A percentile compares a stretch with the other conserved stretches of the same genome.
Evolutionary conservation across 192 early-diverging fungal genomes (phyloP).

Genomic region (Umbelopsis vinacea): DNA sequence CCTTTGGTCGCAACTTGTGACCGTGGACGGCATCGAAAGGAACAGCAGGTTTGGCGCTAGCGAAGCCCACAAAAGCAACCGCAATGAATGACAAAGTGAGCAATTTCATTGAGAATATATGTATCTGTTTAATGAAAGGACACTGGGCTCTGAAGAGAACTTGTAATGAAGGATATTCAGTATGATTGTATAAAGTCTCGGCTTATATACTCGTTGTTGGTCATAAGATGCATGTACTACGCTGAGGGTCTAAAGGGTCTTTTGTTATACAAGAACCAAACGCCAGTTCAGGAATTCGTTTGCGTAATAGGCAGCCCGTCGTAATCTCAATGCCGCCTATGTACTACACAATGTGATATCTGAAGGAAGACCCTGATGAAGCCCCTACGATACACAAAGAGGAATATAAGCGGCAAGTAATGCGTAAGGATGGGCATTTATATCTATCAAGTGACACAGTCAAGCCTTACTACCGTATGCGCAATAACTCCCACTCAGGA

Average conservation of each 20-base stretch:
- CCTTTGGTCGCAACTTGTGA: constrained; percentile 4
- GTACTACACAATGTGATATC: constrained; percentile 9
- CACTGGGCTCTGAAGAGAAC: not conserved
- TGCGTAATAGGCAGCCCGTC: not conserved
- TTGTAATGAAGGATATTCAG: not conserved
- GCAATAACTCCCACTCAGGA: not conserved
- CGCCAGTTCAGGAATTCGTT: constrained; percentile 9
- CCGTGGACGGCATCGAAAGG: constrained; percentile 21
- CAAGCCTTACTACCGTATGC: not conserved
- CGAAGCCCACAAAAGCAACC: not conserved
- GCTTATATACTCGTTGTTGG: not conserved
- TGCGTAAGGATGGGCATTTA: not conserved
- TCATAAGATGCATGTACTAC: constrained; percentile 12
- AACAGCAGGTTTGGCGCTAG: constrained; percentile 9
- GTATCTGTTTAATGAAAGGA: not conserved
- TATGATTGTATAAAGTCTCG: not conserved
- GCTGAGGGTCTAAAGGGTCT: constrained; percentile 1
- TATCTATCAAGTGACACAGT: not conserved
- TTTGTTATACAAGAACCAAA: constrained; percentile 1
- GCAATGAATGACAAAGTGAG: constrained; percentile 8
- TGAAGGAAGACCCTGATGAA: constrained; percentile 7
- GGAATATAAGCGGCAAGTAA: not conserved
- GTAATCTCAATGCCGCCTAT: constrained; percentile 11
- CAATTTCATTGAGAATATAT: constrained; percentile 1
- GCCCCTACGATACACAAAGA: not conserved